Percentiles rank a stretch among this genome's conserved stretches.
These are phyloP conservation scores for Pholiota molesta DNA, from an alignment of 768 basidiomycete species.

Conservation along the genomic window DNA sequence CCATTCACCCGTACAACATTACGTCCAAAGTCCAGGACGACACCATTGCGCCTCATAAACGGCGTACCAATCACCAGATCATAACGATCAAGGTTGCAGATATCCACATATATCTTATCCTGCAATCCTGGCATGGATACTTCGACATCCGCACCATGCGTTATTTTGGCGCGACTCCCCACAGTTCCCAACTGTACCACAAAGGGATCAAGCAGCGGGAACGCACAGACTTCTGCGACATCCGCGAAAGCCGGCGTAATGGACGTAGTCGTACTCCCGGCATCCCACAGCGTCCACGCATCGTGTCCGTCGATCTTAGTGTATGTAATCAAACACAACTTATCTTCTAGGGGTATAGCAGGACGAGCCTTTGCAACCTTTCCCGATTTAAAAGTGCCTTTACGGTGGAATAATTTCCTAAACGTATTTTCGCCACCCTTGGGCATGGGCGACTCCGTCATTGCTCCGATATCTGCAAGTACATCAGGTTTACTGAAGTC, in stretches of 20 bases:
- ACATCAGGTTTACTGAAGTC: no score
- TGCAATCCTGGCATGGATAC: conserved; percentile 13
- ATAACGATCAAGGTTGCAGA: conserved; percentile 39
- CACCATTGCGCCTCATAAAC: no score
- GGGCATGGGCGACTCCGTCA: no score
- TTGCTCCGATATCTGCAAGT: no score
- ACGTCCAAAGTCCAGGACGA: conserved; percentile 26
- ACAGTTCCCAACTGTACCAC: conserved; percentile 34
- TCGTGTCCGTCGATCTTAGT: conserved; percentile 10
- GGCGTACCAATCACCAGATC: conserved; percentile 38
- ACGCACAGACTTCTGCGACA: no score
- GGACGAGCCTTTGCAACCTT: neutral
- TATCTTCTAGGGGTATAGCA: conserved; percentile 7
- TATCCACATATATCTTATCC: conserved; percentile 27
- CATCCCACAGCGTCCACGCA: no score
- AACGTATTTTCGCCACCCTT: no score
- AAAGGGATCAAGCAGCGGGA: conserved; percentile 20
- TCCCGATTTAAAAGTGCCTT: neutral
- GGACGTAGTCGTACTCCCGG: no score
- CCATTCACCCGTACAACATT: conserved; percentile 17
- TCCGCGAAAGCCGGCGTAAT: no score
- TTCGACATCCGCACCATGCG: conserved; percentile 24
- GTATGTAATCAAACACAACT: conserved; percentile 16
- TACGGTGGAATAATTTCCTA: neutral
- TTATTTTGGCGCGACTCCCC: conserved; percentile 31